Conservation (phyloP, 345 rosid species). For the Populus nigra region DNA sequence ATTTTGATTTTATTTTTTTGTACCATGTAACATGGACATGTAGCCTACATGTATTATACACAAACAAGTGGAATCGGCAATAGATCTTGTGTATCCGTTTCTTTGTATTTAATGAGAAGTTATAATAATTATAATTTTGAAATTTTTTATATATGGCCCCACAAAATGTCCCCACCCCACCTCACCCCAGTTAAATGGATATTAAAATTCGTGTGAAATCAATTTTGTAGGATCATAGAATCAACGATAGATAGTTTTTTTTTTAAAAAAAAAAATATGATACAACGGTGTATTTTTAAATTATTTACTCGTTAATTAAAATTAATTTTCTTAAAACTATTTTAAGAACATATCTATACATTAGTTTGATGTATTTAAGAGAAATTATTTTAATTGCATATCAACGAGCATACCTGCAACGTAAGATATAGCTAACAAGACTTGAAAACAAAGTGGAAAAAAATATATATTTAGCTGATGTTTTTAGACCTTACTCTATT, state of each 20-base stretch:
- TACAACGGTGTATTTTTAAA: no score
- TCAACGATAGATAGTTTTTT: not conserved
- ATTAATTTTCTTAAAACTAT: no score
- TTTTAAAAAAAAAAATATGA: no score
- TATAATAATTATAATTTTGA: not conserved
- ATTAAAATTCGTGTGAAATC: not conserved
- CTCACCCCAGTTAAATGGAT: not conserved
- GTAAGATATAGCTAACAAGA: not conserved
- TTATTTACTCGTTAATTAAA: no score
- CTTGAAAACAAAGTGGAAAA: slow-evolving; percentile 1
- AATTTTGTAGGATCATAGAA: slow-evolving; percentile 11
- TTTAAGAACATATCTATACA: no score
- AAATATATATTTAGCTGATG: not conserved
- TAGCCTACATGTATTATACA: not conserved
- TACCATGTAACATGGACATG: not conserved
- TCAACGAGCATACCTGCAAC: no score
- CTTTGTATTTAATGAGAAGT: not conserved
- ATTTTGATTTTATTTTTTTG: not conserved
- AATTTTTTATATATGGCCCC: not conserved
- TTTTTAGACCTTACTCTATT: not conserved
- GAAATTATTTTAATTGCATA: no score
- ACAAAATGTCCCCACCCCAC: not conserved
- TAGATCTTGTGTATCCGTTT: not conserved
- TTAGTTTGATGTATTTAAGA: no score
- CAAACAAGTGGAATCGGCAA: not conserved